These are phyloP conservation scores for Fusarium newnesense DNA, from an alignment of 2,329 filamentous ascomycete genomes.

Conservation along the genomic window DNA sequence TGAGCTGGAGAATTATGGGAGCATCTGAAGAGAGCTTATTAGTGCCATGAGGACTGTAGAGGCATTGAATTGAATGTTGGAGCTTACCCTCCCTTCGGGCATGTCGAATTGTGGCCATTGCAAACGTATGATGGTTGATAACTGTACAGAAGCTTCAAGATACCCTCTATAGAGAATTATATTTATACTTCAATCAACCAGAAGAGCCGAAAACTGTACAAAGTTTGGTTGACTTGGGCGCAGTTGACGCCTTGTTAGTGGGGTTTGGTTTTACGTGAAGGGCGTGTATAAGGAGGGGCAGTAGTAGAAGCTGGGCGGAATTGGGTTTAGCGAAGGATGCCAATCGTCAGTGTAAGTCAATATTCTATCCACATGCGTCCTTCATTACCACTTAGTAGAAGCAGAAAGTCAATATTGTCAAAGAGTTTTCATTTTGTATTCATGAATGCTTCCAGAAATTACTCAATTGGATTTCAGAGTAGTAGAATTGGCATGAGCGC, in stretches of 20 bases:
- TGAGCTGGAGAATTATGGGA: constrained; percentile 80
- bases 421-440: background rate
- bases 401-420: background rate
- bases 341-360: background rate
- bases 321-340: background rate
- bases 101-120: constrained; percentile 43
- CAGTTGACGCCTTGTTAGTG: constrained; percentile 18
- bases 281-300: constrained; percentile 33
- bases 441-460: background rate
- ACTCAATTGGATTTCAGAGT: background rate
- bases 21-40: constrained; percentile 68
- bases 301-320: background rate
- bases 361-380: background rate
- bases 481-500: background rate
- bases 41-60: constrained; percentile 15
- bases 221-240: background rate
- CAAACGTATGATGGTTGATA: constrained; percentile 10
- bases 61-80: background rate
- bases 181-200: background rate
- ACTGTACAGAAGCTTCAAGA: background rate
- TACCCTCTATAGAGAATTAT: background rate
- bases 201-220: background rate
- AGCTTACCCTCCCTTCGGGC: constrained; percentile 40
- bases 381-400: background rate
- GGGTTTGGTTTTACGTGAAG: constrained; percentile 23